A percentile compares a stretch with the other conserved stretches of the same genome.
These are phyloP conservation scores for Daldinia caldariorum DNA, from an alignment of 495 filamentous ascomycete species.

Conservation along the genomic window DNA sequence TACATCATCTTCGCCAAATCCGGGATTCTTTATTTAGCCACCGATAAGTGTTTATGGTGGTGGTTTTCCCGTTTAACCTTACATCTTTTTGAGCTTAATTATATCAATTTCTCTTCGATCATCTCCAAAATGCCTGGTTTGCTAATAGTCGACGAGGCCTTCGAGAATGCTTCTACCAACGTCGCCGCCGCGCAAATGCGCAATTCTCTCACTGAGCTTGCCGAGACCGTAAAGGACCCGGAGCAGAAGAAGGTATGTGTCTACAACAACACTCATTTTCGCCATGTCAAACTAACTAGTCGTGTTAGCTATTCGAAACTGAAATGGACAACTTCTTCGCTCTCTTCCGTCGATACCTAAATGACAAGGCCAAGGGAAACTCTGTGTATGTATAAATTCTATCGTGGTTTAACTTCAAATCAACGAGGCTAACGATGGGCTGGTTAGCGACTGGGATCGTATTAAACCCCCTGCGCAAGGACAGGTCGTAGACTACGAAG, in stretches of 20 bases:
- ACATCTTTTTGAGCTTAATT: slow-evolving; percentile 13
- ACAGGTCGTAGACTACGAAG: slow-evolving; percentile 93
- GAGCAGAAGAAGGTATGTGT: slow-evolving; percentile 78
- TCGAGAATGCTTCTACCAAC: slow-evolving; percentile 98
- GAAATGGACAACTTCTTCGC: slow-evolving; percentile 99
- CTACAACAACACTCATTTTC: not conserved
- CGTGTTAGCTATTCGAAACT: slow-evolving; percentile 79
- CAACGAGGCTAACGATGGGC: slow-evolving; percentile 41
- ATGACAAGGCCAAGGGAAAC: slow-evolving; percentile 98
- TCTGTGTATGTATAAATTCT: slow-evolving; percentile 65
- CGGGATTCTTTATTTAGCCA: not conserved
- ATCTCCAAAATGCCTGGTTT: slow-evolving; percentile 6
- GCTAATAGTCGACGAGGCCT: slow-evolving; percentile 70
- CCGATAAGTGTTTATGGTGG: not conserved
- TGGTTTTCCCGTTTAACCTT: not conserved
- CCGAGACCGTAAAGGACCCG: slow-evolving; percentile 86
- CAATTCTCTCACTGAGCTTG: slow-evolving; percentile 91
- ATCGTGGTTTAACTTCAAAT: not conserved
- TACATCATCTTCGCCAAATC: not conserved
- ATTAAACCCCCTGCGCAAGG: slow-evolving; percentile 90
- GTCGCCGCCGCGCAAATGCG: slow-evolving; percentile 99
- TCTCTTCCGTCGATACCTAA: slow-evolving; percentile 96
- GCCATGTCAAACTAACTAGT: slow-evolving; percentile 24
- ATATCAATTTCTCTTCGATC: not conserved
- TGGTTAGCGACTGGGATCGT: slow-evolving; percentile 83